Conservation (phyloP, 106 monocot genomes). For the Cymbidium sinense region DNA sequence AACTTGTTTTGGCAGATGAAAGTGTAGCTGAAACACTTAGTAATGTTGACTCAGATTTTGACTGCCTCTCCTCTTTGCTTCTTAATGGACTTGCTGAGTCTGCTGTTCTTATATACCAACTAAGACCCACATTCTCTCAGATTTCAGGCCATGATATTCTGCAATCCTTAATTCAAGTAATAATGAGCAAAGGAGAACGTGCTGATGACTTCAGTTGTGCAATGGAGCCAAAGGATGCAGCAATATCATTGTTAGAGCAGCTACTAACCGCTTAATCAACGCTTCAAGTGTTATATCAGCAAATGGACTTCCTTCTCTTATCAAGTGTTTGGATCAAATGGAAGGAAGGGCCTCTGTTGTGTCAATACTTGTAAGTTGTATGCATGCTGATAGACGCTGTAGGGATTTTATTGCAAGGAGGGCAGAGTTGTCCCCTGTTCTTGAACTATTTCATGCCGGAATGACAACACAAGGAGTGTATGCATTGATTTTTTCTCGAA, state of each 20-base stretch:
- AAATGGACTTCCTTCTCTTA: constrained; percentile 37
- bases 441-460: constrained; percentile 51
- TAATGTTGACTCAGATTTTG: constrained; percentile 25
- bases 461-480: constrained; percentile 29
- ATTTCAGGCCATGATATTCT: constrained; percentile 26
- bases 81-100: constrained; percentile 40
- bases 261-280: constrained; percentile 23
- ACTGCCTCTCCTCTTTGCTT: constrained; percentile 33
- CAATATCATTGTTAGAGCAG: constrained; percentile 33
- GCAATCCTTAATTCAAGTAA: constrained; percentile 36
- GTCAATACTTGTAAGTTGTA: constrained; percentile 42
- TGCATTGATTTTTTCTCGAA: constrained; percentile 51
- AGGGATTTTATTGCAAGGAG: constrained; percentile 33
- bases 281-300: constrained; percentile 28
- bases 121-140: constrained; percentile 31
- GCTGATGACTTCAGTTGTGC: constrained; percentile 20
- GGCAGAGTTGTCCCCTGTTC: constrained; percentile 32
- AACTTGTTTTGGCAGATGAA: constrained; percentile 28
- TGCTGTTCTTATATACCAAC: constrained; percentile 30
- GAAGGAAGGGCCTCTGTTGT: constrained; percentile 33
- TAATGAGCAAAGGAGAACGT: constrained; percentile 18
- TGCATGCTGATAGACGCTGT: constrained; percentile 42
- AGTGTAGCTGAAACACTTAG: constrained; percentile 25
- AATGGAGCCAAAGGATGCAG: constrained; percentile 36
- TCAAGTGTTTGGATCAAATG: constrained; percentile 26